Conservation (phyloP, 345 rosid species). For the Atalantia buxifolia region DNA sequence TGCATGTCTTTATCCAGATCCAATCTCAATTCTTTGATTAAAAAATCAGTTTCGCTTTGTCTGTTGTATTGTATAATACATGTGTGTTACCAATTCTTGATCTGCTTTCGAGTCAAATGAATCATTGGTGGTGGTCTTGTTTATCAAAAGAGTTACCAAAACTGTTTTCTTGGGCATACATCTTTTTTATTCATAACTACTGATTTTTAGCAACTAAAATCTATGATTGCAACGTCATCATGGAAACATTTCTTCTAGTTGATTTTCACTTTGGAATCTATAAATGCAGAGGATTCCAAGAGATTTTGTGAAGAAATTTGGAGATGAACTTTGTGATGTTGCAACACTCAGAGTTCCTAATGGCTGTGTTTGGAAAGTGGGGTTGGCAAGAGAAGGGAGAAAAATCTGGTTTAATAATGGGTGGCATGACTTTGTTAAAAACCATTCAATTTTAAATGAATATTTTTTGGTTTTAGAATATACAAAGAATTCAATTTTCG, state of each 20-base stretch:
- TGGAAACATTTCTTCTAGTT: no score
- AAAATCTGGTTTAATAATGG: constrained; percentile 40
- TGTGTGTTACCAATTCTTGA: background rate
- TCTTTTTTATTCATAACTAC: background rate
- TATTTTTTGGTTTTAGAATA: constrained; percentile 35
- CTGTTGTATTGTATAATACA: background rate
- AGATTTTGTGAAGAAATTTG: constrained; percentile 28
- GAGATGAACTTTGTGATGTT: constrained; percentile 31
- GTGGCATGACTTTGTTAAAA: constrained; percentile 31
- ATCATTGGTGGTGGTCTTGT: background rate
- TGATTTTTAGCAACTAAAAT: background rate
- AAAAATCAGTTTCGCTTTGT: background rate
- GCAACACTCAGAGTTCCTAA: constrained; percentile 23
- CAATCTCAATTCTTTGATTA: background rate
- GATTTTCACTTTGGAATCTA: background rate
- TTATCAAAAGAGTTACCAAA: background rate
- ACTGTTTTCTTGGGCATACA: background rate
- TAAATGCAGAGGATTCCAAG: constrained; percentile 36
- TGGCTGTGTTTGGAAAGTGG: constrained; percentile 36
- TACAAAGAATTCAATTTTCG: constrained; percentile 30
- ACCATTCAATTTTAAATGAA: constrained; percentile 26
- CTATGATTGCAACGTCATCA: no score
- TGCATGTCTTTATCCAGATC: no score
- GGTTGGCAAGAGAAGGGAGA: constrained; percentile 21
- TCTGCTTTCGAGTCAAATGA: background rate